phyloP scores from a whole-genome alignment of 23 red algal genomes.

The Gracilaria gracilis region DNA sequence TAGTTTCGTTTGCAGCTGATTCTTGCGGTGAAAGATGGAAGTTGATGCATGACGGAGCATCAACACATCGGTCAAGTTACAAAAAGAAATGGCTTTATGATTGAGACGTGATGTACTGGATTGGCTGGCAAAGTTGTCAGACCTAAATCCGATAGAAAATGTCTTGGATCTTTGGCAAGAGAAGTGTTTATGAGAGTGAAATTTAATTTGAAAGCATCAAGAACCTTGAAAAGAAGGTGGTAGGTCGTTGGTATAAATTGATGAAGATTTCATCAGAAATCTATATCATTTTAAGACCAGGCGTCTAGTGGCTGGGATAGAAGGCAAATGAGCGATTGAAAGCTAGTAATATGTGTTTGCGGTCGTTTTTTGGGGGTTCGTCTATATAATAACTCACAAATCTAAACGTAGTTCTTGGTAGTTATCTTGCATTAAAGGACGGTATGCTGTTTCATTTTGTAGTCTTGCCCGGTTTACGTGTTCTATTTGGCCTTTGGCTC shows the following conservation, averaged over 20 bases:
- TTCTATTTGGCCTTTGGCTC: too few relatives aligned
- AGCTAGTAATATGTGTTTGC: too few relatives aligned
- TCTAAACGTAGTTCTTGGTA: too few relatives aligned
- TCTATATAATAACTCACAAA: too few relatives aligned
- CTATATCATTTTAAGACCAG: neutral
- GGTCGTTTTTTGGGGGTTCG: too few relatives aligned
- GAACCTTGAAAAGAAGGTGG: neutral
- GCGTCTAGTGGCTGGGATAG: neutral
- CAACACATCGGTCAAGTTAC: neutral
- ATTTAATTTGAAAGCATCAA: too few relatives aligned
- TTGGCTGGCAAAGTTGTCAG: neutral
- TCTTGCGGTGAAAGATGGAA: neutral
- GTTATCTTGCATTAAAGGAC: too few relatives aligned
- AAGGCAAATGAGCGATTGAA: too few relatives aligned
- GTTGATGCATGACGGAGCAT: neutral
- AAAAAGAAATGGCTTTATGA: neutral
- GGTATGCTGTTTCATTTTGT: too few relatives aligned
- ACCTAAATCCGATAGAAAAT: constrained; percentile 8
- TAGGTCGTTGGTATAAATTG: neutral
- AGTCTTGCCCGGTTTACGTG: too few relatives aligned
- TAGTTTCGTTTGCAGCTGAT: neutral
- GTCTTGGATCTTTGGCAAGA: neutral
- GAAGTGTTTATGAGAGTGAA: neutral
- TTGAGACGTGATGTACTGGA: neutral
- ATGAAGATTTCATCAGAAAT: neutral